Conservation (phyloP, 2,329 filamentous ascomycete genomes). For the Sclerotinia glacialis region DNA sequence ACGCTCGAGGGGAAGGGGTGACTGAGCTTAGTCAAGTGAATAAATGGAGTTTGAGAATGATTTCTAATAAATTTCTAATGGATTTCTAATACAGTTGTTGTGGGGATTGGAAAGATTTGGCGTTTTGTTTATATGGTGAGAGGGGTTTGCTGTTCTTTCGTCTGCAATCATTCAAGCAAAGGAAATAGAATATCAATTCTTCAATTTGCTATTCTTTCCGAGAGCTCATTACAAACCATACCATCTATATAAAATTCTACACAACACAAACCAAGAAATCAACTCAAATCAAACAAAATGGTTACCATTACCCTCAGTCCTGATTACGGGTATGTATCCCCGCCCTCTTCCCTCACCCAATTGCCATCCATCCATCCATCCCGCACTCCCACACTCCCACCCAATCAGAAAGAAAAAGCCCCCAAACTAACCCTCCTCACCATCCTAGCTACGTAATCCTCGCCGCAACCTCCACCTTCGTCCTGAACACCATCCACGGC, state of each 20-base stretch:
- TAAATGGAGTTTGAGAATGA: too few relatives aligned
- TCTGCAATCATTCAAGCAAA: not conserved
- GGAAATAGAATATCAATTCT: not conserved
- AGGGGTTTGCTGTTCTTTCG: not conserved
- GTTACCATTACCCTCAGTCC: constrained; percentile 34
- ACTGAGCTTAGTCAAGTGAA: too few relatives aligned
- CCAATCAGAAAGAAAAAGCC: not conserved
- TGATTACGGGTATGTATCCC: constrained; percentile 37
- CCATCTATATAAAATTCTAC: not conserved
- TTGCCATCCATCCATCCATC: not conserved
- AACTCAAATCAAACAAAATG: constrained; percentile 27
- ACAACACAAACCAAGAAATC: not conserved
- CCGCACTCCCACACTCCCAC: not conserved
- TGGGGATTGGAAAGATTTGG: not conserved
- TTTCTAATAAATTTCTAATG: not conserved
- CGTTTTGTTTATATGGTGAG: constrained; percentile 2
- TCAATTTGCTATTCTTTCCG: not conserved
- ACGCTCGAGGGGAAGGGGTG: too few relatives aligned
- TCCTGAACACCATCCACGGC: constrained; percentile 56
- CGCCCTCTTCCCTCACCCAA: not conserved
- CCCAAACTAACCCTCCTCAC: constrained; percentile 43
- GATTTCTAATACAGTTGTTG: not conserved
- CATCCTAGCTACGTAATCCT: constrained; percentile 59
- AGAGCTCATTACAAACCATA: not conserved
- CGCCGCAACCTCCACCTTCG: constrained; percentile 54